A percentile compares a stretch with the other conserved stretches of the same genome.
Evolutionary conservation across 2,329 filamentous ascomycete species (phyloP).

Genomic region (Ophiostoma montium): DNA sequence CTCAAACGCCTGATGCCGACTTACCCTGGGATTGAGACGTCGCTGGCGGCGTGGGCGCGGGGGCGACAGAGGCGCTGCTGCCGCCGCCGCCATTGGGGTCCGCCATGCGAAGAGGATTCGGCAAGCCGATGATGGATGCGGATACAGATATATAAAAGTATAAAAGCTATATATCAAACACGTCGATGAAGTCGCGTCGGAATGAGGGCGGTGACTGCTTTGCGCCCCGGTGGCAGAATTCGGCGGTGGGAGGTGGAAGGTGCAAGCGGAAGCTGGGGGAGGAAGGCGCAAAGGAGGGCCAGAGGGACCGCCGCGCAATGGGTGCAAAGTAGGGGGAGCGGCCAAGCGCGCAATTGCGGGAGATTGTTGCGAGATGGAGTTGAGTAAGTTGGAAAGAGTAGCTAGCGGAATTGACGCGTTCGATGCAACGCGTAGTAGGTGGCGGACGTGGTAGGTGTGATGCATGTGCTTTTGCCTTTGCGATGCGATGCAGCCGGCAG

Average conservation of each 20-base stretch:
- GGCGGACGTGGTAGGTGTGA: slow-evolving; percentile 1
- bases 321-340: too few species aligned
- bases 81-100: slow-evolving; percentile 8
- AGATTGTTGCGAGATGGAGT: too few species aligned
- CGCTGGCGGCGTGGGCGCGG: slow-evolving; percentile 1
- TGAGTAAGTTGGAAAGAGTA: background rate
- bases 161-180: too few species aligned
- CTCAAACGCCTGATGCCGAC: background rate
- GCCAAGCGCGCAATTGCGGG: background rate
- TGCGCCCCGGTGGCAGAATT: background rate
- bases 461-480: background rate
- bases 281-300: too few species aligned
- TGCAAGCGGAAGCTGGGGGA: background rate
- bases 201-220: background rate
- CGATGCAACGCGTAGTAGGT: background rate
- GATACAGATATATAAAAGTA: background rate
- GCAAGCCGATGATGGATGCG: background rate
- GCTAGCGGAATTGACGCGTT: background rate
- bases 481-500: slow-evolving; percentile 4
- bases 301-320: too few species aligned
- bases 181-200: background rate
- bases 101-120: slow-evolving; percentile 3
- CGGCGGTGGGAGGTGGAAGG: background rate
- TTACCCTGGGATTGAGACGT: background rate
- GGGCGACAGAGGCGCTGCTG: slow-evolving; percentile 3